Evolutionary conservation across 1,139 yeast genomes (phyloP).

Genomic region (Eremothecium coryli): DNA sequence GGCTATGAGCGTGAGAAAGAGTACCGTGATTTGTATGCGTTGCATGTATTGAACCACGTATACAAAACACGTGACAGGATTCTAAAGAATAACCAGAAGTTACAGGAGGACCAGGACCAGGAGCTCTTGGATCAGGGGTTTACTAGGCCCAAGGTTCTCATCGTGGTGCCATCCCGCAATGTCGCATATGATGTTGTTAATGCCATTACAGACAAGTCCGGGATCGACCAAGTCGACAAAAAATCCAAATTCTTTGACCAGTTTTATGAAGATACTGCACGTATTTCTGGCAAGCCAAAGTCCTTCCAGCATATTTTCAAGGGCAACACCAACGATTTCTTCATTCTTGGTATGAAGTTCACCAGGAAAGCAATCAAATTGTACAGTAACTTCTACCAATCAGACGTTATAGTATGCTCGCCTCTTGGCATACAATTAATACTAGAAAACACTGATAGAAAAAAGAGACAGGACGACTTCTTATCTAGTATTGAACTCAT

Average conservation of each 20-base stretch:
- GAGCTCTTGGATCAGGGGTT: conserved; percentile 91
- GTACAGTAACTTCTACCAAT: conserved; percentile 73
- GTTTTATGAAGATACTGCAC: conserved; percentile 44
- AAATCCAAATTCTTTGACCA: conserved; percentile 64
- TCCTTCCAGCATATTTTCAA: conserved; percentile 73
- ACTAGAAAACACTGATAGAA: conserved; percentile 46
- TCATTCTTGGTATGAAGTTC: conserved; percentile 79
- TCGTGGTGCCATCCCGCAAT: conserved; percentile 77
- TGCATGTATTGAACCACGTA: conserved; percentile 77
- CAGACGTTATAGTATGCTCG: conserved; percentile 83
- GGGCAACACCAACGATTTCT: conserved; percentile 89
- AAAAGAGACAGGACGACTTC: conserved; percentile 55
- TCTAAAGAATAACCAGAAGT: conserved; percentile 59
- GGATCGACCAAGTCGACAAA: conserved; percentile 70
- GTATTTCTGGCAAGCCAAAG: conserved; percentile 60
- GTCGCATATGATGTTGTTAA: conserved; percentile 65
- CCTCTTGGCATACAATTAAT: conserved; percentile 86
- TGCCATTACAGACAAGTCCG: conserved; percentile 52
- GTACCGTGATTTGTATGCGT: conserved; percentile 53
- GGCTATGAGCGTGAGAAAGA: conserved; percentile 35
- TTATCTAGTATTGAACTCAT: conserved; percentile 79
- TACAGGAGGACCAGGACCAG: conserved; percentile 34
- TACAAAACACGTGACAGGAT: conserved; percentile 78
- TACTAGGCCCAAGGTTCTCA: conserved; percentile 81
- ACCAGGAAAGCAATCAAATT: conserved; percentile 81